Evolutionary conservation across 495 filamentous ascomycete species (phyloP), one percentile per base, ranked within the genome.

Genomic region (Talaromyces liani): DNA sequence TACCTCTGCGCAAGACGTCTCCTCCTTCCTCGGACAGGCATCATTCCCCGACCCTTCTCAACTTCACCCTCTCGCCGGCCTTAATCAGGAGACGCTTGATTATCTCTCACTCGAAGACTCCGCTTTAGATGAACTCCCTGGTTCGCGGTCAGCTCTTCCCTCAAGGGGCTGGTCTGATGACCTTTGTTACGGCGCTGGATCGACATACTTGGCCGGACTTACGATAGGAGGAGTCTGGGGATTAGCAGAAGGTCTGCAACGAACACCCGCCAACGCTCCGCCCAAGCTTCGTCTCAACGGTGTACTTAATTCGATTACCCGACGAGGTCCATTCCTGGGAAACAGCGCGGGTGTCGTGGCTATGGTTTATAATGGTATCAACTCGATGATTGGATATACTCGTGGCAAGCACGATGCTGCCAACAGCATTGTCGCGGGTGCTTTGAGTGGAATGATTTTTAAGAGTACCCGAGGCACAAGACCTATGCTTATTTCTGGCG

Each of bases 141-240:
- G 92, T 69, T 81, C 85, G 47, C 88, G 88, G 63, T 91, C 92
- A 14, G 88, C 91, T 39, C 84, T 98, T 36, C 95, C 95, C 4
- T 96, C 92, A 29, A 88, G 95, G 72, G 94, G 94, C 68, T 98
- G 95, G 87, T 94, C 91, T 58, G 94, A 98, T 72, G 94, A 98
- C 75, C 86, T 98, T 58, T 98, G 94, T 77, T 98, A 98, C 72
- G 95, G 95, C 69, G 92, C 93, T 25, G 94, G 94, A 62, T 87
- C 93, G 39, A 96, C 91, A 66, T 98, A 98, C 75, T 84, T 98
- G 59, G 79, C 87, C 10, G 94, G 88, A 1, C 79, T 98, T 65
- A 84, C 90, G n/a, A 60, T 95, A 47, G 94, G 94, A 69, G 94
- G 94, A 62, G 85, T 84, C 59, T 98, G 93, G 92, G 94, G 94